These are phyloP conservation scores for Oldenlandia corymbosa DNA, from an alignment of 257 asterid genomes.

Conservation along the genomic window DNA sequence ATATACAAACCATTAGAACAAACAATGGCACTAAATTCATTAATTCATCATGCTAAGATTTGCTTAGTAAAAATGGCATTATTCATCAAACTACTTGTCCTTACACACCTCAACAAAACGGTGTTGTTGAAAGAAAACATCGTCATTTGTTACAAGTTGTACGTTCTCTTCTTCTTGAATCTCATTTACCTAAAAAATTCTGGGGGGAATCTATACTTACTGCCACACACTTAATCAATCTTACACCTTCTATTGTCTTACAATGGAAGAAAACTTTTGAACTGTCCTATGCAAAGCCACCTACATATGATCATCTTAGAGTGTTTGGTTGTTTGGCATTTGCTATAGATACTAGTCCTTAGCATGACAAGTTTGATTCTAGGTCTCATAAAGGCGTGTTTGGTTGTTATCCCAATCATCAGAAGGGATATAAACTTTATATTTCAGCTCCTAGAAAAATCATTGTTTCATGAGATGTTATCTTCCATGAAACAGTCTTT, in stretches of 20 bases:
- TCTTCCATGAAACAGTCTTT: no score
- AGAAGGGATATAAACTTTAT: neutral
- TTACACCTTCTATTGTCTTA: neutral
- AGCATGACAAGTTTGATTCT: neutral
- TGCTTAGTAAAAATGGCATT: neutral
- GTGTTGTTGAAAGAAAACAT: neutral
- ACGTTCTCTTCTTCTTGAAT: neutral
- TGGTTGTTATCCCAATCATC: neutral
- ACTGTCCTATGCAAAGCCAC: neutral
- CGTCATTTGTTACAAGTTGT: neutral
- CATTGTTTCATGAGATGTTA: no score
- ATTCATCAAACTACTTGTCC: neutral
- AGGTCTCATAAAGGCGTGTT: neutral
- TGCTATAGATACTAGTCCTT: neutral
- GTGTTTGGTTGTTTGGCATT: neutral
- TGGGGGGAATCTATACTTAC: no score
- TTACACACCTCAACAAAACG: neutral
- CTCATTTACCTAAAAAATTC: no score
- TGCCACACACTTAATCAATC: neutral
- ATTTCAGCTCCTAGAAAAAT: neutral
- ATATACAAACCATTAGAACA: neutral
- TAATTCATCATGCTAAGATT: neutral
- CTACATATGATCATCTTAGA: neutral
- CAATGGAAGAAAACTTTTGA: neutral
- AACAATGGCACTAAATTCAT: neutral